These are phyloP conservation scores for Fusarium sp. DNA, from an alignment of 2,329 filamentous ascomycete species.

Conservation along the genomic window DNA sequence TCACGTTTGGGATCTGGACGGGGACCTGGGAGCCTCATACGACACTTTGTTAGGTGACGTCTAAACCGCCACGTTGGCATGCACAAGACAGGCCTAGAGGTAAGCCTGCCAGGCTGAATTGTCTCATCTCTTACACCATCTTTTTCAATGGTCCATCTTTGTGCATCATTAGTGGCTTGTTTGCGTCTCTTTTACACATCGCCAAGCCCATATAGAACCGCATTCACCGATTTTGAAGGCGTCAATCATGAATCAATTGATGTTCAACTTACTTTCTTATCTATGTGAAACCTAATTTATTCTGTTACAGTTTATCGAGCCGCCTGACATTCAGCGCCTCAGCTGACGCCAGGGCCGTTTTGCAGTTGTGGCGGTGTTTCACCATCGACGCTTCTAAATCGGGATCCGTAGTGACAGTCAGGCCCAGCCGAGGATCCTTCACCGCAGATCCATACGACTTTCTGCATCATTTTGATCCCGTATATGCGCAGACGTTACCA, in stretches of 20 bases:
- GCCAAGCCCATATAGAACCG: background rate
- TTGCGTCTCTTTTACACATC: constrained; percentile 8
- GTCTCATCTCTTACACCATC: constrained; percentile 34
- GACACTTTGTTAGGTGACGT: constrained; percentile 5
- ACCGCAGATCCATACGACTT: constrained; percentile 19
- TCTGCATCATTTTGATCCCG: background rate
- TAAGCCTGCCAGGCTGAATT: constrained; percentile 1
- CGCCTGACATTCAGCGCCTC: constrained; percentile 5
- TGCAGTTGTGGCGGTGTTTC: constrained; percentile 36
- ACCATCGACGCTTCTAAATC: constrained; percentile 40
- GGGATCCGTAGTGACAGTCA: constrained; percentile 9
- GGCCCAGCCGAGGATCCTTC: background rate
- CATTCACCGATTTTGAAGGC: background rate
- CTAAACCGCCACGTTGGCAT: constrained; percentile 35
- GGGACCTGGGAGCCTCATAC: constrained; percentile 24
- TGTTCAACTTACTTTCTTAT: background rate
- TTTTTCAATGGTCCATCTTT: constrained; percentile 23
- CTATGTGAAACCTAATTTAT: background rate
- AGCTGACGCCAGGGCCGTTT: constrained; percentile 28
- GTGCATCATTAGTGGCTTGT: constrained; percentile 13
- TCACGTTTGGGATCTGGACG: constrained; percentile 5
- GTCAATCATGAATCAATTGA: background rate
- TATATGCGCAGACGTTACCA: constrained; percentile 6
- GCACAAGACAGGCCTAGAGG: background rate
- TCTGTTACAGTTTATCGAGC: constrained; percentile 5